A percentile compares a stretch with the other conserved stretches of the same genome.
These are phyloP conservation scores for Saitozyma podzolica DNA, from an alignment of 768 basidiomycete genomes.

Conservation along the genomic window DNA sequence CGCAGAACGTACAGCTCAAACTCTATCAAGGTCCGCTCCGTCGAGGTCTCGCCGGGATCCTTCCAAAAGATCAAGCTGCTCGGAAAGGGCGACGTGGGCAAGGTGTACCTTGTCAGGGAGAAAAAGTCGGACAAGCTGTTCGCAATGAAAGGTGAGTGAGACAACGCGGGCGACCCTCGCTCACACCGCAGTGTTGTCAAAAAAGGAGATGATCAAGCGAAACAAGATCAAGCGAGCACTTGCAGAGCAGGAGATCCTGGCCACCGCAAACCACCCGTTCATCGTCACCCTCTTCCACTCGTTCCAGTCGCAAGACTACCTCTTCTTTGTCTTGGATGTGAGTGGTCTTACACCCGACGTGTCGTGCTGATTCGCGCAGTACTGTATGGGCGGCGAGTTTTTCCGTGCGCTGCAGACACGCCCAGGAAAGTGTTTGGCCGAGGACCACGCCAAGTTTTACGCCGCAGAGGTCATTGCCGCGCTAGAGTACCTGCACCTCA, in stretches of 20 bases:
- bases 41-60: conserved; percentile 89
- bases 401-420: conserved; percentile 94
- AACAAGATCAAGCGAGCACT: conserved; percentile 99
- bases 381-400: conserved; percentile 99
- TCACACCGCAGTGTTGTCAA: conserved; percentile 73
- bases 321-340: conserved; percentile 68
- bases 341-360: conserved; percentile 8
- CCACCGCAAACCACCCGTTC: conserved; percentile 98
- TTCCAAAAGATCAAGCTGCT: conserved; percentile 96
- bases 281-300: conserved; percentile 99
- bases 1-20: conserved; percentile 95
- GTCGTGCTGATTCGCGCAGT: conserved; percentile 57
- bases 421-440: conserved; percentile 93
- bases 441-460: conserved; percentile 95
- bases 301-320: conserved; percentile 95
- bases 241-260: conserved; percentile 98
- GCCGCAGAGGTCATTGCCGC: conserved; percentile 98
- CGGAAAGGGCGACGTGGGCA: conserved; percentile 98
- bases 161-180: neutral
- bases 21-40: conserved; percentile 92
- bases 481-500: conserved; percentile 95
- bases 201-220: conserved; percentile 99
- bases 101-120: conserved; percentile 96
- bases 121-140: conserved; percentile 95
- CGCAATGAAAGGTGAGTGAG: conserved; percentile 92